Percentiles rank a stretch among this genome's conserved stretches.
Evolutionary conservation across 1,284 basidiomycete genomes (phyloP).

Genomic region (Tremellales sp.): DNA sequence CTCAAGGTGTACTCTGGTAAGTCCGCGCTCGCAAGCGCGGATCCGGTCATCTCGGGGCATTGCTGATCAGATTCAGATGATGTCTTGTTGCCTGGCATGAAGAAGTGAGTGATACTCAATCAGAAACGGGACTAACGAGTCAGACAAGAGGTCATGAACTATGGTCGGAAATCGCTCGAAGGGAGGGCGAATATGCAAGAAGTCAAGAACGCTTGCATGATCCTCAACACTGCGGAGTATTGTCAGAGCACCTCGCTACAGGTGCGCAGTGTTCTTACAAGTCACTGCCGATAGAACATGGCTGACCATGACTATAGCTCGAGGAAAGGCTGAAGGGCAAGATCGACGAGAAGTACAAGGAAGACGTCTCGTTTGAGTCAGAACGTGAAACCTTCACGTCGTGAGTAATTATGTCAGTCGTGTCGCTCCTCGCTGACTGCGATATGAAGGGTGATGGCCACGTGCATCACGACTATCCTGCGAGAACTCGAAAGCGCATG

Average conservation of each 20-base stretch:
- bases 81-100: slow-evolving; percentile 67
- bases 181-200: slow-evolving; percentile 68
- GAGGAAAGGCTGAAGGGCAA: slow-evolving; percentile 87
- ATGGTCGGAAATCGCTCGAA: slow-evolving; percentile 64
- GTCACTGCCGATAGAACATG: neutral
- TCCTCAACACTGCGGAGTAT: slow-evolving; percentile 97
- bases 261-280: slow-evolving; percentile 48
- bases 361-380: slow-evolving; percentile 72
- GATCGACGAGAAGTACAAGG: slow-evolving; percentile 68
- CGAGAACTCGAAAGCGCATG: slow-evolving; percentile 75
- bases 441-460: slow-evolving; percentile 65
- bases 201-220: slow-evolving; percentile 71
- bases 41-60: neutral
- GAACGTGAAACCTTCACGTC: slow-evolving; percentile 85
- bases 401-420: slow-evolving; percentile 49
- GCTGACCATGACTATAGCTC: slow-evolving; percentile 55
- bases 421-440: neutral
- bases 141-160: no score
- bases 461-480: slow-evolving; percentile 70
- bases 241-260: slow-evolving; percentile 87
- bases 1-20: slow-evolving; percentile 83
- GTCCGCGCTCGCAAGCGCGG: slow-evolving; percentile 23
- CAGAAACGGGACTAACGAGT: slow-evolving; percentile 1
- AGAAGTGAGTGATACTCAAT: slow-evolving; percentile 54
- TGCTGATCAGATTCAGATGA: slow-evolving; percentile 61